Evolutionary conservation across 1,284 basidiomycete species (phyloP).

Genomic region (Malassezia sp.): DNA sequence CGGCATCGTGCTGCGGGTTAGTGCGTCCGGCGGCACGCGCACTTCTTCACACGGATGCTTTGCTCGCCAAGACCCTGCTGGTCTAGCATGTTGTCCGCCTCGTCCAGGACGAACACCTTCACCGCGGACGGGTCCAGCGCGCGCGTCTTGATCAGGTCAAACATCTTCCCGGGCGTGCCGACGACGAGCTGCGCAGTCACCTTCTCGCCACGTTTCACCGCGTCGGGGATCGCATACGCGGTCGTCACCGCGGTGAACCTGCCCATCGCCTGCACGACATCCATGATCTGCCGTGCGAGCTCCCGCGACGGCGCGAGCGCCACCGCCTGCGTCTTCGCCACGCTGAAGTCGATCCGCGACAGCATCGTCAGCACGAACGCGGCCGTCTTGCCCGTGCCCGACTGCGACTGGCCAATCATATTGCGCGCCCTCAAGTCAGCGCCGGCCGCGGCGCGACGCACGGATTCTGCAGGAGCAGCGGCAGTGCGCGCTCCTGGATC

Average conservation of each 20-base stretch:
- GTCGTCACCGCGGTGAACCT: slow-evolving; percentile 86
- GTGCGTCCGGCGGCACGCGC: too few species aligned
- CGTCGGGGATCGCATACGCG: slow-evolving; percentile 84
- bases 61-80: slow-evolving; percentile 94
- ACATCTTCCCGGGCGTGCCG: slow-evolving; percentile 90
- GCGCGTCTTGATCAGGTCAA: slow-evolving; percentile 57
- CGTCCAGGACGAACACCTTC: slow-evolving; percentile 91
- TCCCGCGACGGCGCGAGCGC: slow-evolving; percentile 64
- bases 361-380: slow-evolving; percentile 97
- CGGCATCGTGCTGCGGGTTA: slow-evolving; percentile 61
- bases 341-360: slow-evolving; percentile 73
- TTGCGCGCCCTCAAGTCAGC: too few species aligned
- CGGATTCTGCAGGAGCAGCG: slow-evolving; percentile 82
- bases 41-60: slow-evolving; percentile 81
- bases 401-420: slow-evolving; percentile 99
- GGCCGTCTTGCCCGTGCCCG: slow-evolving; percentile 97
- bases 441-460: too few species aligned
- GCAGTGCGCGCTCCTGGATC: slow-evolving; percentile 94
- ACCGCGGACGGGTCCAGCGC: slow-evolving; percentile 60
- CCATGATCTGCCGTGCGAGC: slow-evolving; percentile 93
- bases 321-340: slow-evolving; percentile 63
- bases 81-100: slow-evolving; percentile 98
- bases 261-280: slow-evolving; percentile 84
- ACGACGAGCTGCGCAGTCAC: slow-evolving; percentile 84
- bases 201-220: slow-evolving; percentile 56